Conservation (phyloP, 2,329 filamentous ascomycete genomes). For the Pseudogymnoascus sp. region DNA sequence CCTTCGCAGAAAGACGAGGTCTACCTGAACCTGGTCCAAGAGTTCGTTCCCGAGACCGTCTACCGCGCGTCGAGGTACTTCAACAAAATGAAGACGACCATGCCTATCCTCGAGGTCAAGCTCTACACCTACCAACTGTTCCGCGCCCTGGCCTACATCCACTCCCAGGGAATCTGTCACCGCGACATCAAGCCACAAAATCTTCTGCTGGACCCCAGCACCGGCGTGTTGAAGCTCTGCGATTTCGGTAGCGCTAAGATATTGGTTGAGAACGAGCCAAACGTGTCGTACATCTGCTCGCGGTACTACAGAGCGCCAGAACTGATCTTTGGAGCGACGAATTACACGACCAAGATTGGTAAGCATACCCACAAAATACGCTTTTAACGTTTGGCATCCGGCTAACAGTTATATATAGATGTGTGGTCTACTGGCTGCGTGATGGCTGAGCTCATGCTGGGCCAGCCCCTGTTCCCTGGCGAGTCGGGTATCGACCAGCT, state of each 20-base stretch:
- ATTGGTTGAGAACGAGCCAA: constrained; percentile 94
- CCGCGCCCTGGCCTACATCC: constrained; percentile 95
- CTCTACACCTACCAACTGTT: constrained; percentile 99
- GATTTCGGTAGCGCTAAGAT: constrained; percentile 99
- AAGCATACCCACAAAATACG: constrained; percentile 33
- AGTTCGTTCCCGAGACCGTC: constrained; percentile 96
- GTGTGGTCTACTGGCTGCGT: constrained; percentile 99
- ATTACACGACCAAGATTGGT: constrained; percentile 99
- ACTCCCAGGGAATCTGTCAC: constrained; percentile 98
- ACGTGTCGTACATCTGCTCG: constrained; percentile 99
- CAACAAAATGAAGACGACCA: constrained; percentile 99
- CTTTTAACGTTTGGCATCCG: constrained; percentile 12
- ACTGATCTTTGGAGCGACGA: constrained; percentile 96
- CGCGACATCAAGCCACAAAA: constrained; percentile 99
- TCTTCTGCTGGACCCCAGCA: constrained; percentile 82
- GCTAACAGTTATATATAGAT: constrained; percentile 47
- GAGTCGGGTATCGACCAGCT: constrained; percentile 98
- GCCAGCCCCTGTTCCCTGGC: constrained; percentile 93
- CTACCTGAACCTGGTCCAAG: constrained; percentile 94
- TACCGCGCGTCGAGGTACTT: constrained; percentile 98
- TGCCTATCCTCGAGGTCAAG: constrained; percentile 98
- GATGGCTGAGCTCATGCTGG: constrained; percentile 98
- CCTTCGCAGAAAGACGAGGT: constrained; percentile 81
- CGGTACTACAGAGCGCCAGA: constrained; percentile 97
- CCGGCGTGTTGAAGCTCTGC: constrained; percentile 90